Evolutionary conservation across 2,329 filamentous ascomycete genomes (phyloP).

Genomic region (Pestalotiopsis fici): DNA sequence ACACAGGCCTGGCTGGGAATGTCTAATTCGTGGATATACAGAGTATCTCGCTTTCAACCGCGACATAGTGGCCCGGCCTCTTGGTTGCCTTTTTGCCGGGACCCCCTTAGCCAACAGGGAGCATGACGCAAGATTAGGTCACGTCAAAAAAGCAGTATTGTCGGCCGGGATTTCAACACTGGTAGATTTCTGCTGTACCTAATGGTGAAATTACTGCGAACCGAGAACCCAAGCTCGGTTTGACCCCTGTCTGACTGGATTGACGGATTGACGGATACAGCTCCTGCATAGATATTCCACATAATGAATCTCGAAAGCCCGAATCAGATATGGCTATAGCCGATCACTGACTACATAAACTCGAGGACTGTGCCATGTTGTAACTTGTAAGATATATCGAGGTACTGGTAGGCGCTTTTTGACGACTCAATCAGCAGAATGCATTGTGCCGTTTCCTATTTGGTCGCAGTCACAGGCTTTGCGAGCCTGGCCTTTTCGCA

Average conservation of each 20-base stretch:
- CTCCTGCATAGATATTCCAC: no score
- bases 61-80: not conserved
- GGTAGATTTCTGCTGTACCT: not conserved
- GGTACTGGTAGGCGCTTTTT: not conserved
- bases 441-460: not conserved
- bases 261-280: no score
- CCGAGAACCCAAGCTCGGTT: no score
- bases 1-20: not conserved
- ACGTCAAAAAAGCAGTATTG: not conserved
- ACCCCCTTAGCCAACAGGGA: not conserved
- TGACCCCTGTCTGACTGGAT: no score
- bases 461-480: not conserved
- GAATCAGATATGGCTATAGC: no score
- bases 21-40: conserved; percentile 4
- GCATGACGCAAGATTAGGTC: not conserved
- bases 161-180: not conserved
- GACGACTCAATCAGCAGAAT: not conserved
- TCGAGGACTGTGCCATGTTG: not conserved
- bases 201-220: no score
- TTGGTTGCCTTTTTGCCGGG: not conserved
- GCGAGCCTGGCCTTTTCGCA: not conserved
- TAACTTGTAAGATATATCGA: not conserved
- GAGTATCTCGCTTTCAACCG: not conserved
- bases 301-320: no score
- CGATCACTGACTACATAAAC: not conserved